Evolutionary conservation across 192 early-diverging fungal species (phyloP).

Genomic region (Entomortierella parvispora): DNA sequence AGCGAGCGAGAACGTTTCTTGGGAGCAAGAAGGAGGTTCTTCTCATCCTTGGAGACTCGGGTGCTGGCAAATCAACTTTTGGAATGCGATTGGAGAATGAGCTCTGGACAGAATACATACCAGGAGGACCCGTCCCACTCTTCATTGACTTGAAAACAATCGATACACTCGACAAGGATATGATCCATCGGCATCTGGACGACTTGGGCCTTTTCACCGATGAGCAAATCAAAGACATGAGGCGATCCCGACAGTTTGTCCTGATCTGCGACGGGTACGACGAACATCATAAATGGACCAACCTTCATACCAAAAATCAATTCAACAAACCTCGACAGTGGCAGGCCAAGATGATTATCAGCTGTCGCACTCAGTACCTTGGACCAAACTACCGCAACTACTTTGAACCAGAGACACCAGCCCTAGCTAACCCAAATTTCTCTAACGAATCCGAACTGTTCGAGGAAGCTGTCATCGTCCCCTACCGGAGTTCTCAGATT

Average conservation of each 20-base stretch:
- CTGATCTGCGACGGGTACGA: no score
- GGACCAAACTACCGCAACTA: not conserved
- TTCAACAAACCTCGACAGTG: not conserved
- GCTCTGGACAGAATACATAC: not conserved
- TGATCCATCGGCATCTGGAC: not conserved
- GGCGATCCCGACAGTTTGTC: no score
- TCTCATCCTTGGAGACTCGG: not conserved
- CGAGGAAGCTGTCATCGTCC: not conserved
- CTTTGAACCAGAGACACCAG: not conserved
- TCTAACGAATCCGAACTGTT: not conserved
- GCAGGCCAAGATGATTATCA: not conserved
- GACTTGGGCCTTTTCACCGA: not conserved
- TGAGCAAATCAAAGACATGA: no score
- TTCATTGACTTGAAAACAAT: not conserved
- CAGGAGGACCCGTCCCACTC: not conserved
- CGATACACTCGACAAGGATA: not conserved
- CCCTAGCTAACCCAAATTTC: no score
- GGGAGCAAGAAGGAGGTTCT: not conserved
- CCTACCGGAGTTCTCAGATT: not conserved
- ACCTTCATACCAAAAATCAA: not conserved
- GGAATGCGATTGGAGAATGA: not conserved
- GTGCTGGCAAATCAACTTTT: constrained; percentile 1
- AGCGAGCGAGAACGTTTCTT: not conserved
- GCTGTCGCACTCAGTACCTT: not conserved
- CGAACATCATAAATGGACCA: not conserved